Percentiles rank a stretch among this genome's conserved stretches.
Conservation (phyloP, 2,329 filamentous ascomycete species). For the Sarocladium kiliense region DNA sequence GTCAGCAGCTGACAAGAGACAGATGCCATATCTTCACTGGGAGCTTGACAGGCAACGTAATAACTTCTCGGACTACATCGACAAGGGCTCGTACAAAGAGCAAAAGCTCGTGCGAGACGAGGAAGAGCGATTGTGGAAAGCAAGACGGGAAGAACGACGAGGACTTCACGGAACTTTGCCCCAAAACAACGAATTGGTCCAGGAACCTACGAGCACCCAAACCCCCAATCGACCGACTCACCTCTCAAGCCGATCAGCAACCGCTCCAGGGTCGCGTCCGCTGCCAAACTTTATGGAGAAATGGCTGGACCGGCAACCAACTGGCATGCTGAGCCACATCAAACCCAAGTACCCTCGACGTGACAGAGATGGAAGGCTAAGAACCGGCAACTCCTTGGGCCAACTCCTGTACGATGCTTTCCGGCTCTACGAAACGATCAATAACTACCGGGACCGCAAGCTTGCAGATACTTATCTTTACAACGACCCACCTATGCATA, state of each 20-base stretch:
- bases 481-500: slow-evolving; percentile 31
- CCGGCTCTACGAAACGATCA: neutral
- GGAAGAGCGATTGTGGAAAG: neutral
- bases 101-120: neutral
- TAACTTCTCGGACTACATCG: slow-evolving; percentile 22
- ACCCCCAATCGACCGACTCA: no score
- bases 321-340: neutral
- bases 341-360: neutral
- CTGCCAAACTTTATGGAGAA: neutral
- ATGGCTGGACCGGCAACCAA: neutral
- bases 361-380: neutral
- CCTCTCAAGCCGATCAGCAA: no score
- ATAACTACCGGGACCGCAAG: neutral
- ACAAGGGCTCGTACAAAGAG: neutral
- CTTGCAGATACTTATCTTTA: slow-evolving; percentile 22
- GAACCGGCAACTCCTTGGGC: slow-evolving; percentile 4
- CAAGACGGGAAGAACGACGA: neutral
- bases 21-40: slow-evolving; percentile 39
- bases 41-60: slow-evolving; percentile 29
- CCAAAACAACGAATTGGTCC: neutral
- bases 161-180: neutral
- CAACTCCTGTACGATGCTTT: neutral
- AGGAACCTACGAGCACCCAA: no score
- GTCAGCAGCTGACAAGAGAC: neutral
- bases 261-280: no score